These are phyloP conservation scores for Thyridium curvatum DNA, from an alignment of 2,329 filamentous ascomycete genomes.

Conservation along the genomic window DNA sequence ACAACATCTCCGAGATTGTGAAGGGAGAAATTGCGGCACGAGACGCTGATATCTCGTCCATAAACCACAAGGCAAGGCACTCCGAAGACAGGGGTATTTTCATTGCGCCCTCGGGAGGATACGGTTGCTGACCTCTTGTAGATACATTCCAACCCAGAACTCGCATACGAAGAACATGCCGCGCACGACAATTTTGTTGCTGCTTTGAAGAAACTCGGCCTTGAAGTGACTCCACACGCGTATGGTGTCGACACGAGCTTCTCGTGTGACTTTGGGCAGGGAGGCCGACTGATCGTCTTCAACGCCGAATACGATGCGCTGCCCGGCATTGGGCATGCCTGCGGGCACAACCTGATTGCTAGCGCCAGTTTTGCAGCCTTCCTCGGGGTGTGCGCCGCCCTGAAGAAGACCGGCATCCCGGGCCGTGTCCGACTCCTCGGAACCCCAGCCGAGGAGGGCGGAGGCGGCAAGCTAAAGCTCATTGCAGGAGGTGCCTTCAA, in stretches of 20 bases:
- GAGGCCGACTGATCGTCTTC: conserved; percentile 11
- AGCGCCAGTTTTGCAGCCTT: conserved; percentile 26
- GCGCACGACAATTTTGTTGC: conserved; percentile 42
- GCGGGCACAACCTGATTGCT: conserved; percentile 36
- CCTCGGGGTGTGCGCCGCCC: conserved; percentile 20
- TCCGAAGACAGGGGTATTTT: no score
- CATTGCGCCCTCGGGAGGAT: no score
- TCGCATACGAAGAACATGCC: conserved; percentile 40
- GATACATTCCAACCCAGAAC: conserved; percentile 38
- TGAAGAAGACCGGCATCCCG: conserved; percentile 11
- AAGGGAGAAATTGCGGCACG: background rate
- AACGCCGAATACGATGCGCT: conserved; percentile 20
- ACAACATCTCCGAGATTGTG: background rate
- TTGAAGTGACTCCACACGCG: conserved; percentile 37
- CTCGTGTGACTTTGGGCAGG: conserved; percentile 20
- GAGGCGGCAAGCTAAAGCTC: conserved; percentile 36
- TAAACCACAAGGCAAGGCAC: background rate
- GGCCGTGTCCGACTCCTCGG: conserved; percentile 26
- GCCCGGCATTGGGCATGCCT: conserved; percentile 30
- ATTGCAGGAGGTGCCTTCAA: conserved; percentile 33
- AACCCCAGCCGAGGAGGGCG: conserved; percentile 36
- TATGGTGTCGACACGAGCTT: conserved; percentile 47
- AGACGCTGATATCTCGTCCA: background rate
- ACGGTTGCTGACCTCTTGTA: no score
- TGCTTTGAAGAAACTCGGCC: conserved; percentile 35